Percentiles rank a stretch among this genome's conserved stretches.
Evolutionary conservation across 352 stramenopile species (phyloP).

Genomic region (Globisporangium takayamanum): DNA sequence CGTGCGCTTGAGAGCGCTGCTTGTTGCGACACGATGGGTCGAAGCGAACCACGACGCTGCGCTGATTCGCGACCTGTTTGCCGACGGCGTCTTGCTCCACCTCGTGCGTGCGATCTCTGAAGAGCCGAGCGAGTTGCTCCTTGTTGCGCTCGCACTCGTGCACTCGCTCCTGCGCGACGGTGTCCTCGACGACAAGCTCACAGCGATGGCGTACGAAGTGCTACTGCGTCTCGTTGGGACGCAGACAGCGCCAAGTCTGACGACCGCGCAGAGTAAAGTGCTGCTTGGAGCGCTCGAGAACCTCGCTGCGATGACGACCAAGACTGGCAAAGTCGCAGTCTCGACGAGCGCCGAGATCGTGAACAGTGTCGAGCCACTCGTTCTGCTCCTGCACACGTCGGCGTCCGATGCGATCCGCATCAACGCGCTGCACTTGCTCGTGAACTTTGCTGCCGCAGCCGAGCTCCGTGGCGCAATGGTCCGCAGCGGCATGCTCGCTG

Average conservation of each 20-base stretch:
- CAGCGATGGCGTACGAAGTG: constrained; percentile 55
- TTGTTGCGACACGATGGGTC: constrained; percentile 34
- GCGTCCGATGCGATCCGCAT: constrained; percentile 31
- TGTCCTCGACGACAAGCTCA: constrained; percentile 39
- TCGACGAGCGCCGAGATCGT: constrained; percentile 31
- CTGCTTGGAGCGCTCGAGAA: constrained; percentile 43
- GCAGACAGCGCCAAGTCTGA: constrained; percentile 6
- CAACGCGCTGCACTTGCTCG: constrained; percentile 55
- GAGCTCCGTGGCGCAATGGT: constrained; percentile 41
- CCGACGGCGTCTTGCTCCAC: constrained; percentile 30
- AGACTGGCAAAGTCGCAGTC: constrained; percentile 16
- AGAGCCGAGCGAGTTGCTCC: constrained; percentile 24
- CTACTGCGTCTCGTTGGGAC: constrained; percentile 43
- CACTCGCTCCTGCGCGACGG: constrained; percentile 48
- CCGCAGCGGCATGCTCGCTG: constrained; percentile 31
- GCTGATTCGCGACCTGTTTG: constrained; percentile 20
- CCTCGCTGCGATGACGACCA: constrained; percentile 43
- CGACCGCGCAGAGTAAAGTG: constrained; percentile 18
- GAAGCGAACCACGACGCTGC: constrained; percentile 28
- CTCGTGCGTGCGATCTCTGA: constrained; percentile 50
- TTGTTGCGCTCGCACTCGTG: constrained; percentile 39
- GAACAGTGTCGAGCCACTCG: constrained; percentile 38
- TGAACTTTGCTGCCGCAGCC: constrained; percentile 51
- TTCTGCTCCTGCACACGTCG: constrained; percentile 27
- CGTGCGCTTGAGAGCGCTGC: constrained; percentile 47